These are phyloP conservation scores for Circinella umbellata DNA, from an alignment of 371 early-diverging fungal genomes.

Conservation along the genomic window DNA sequence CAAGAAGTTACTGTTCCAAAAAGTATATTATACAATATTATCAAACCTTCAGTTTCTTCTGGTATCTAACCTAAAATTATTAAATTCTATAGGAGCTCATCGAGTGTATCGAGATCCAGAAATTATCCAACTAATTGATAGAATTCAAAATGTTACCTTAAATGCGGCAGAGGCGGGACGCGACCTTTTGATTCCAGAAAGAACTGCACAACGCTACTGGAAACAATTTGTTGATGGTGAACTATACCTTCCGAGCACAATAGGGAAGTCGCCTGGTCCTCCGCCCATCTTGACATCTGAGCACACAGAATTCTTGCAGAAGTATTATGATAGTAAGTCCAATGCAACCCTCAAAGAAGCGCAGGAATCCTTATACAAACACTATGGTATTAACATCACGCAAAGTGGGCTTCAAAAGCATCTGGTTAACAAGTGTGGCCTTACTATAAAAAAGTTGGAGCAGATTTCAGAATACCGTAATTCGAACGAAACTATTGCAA, in stretches of 20 bases:
- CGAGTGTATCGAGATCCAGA: no score
- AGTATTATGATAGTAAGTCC: neutral
- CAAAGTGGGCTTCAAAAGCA: conserved; percentile 18
- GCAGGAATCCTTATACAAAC: neutral
- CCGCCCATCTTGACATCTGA: neutral
- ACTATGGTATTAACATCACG: conserved; percentile 9
- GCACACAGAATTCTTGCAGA: conserved; percentile 3
- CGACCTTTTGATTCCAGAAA: no score
- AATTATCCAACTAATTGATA: no score
- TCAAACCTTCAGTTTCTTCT: no score
- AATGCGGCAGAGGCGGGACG: no score
- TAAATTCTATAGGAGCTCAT: no score
- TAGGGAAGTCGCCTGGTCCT: neutral
- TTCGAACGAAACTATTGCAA: neutral
- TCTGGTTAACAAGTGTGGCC: conserved; percentile 16
- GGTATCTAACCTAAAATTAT: no score
- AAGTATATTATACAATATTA: no score
- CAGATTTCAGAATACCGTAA: conserved; percentile 1
- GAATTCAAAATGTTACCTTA: no score
- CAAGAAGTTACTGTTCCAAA: no score
- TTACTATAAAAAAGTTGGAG: conserved; percentile 28
- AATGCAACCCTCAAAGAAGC: conserved; percentile 19
- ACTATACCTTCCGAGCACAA: neutral
- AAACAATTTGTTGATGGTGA: neutral
- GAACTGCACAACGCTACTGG: neutral